These are phyloP conservation scores for Debaryomyces singareniensis DNA, from an alignment of 1,139 yeast genomes.

Conservation along the genomic window DNA sequence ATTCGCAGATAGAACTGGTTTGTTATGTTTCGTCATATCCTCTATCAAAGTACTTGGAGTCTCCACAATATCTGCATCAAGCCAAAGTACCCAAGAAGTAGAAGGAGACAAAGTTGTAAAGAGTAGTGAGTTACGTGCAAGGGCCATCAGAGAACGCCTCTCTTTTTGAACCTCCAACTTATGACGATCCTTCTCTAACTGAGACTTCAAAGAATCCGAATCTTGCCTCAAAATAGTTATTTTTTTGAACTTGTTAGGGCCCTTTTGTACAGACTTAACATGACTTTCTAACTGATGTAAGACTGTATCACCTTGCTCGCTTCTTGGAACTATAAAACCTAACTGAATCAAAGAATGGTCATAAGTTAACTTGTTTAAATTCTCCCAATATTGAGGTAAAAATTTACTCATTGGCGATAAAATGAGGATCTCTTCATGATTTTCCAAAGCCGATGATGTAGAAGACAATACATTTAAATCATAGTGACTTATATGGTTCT, in stretches of 20 bases:
- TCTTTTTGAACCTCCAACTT: conserved; percentile 75
- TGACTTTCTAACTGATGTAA: conserved; percentile 65
- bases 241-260: conserved; percentile 63
- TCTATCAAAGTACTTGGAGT: conserved; percentile 77
- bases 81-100: conserved; percentile 93
- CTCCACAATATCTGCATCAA: conserved; percentile 90
- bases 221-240: conserved; percentile 89
- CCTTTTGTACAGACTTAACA: conserved; percentile 52
- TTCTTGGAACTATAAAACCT: conserved; percentile 87
- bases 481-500: conserved; percentile 78
- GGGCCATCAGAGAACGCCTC: conserved; percentile 84
- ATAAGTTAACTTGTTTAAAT: conserved; percentile 64
- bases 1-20: conserved; percentile 84
- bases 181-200: conserved; percentile 72
- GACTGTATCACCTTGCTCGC: conserved; percentile 72
- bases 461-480: conserved; percentile 73
- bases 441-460: conserved; percentile 60
- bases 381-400: conserved; percentile 81
- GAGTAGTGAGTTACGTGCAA: conserved; percentile 85
- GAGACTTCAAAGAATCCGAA: conserved; percentile 62
- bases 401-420: conserved; percentile 87
- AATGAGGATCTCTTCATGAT: conserved; percentile 75
- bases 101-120: conserved; percentile 87
- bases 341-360: conserved; percentile 81
- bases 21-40: conserved; percentile 81